A percentile compares a stretch with the other conserved stretches of the same genome.
These are phyloP conservation scores for Acmispon strigosus DNA, from an alignment of 306 rosid genomes.

Conservation along the genomic window DNA sequence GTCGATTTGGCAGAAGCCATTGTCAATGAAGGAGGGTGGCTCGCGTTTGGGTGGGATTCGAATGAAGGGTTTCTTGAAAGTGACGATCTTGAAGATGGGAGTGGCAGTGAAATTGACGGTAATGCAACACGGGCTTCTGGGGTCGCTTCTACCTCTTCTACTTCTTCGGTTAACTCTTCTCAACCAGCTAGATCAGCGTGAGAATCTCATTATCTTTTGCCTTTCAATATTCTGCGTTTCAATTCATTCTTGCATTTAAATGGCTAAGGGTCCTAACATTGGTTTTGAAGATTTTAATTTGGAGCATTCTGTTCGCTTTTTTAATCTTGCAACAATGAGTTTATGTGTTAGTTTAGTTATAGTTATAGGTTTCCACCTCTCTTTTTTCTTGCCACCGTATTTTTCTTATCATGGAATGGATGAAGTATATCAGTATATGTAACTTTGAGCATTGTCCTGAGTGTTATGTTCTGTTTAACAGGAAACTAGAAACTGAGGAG, in stretches of 20 bases:
- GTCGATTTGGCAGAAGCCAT: conserved; percentile 72
- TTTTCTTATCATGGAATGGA: background rate
- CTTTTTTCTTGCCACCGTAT: background rate
- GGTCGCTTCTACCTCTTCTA: conserved; percentile 22
- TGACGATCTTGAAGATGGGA: conserved; percentile 1
- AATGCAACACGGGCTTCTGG: conserved; percentile 21
- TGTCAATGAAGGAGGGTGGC: conserved; percentile 72
- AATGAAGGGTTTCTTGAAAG: conserved; percentile 20
- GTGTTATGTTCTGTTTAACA: conserved; percentile 22
- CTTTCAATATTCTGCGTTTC: background rate
- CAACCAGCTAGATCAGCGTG: conserved; percentile 49
- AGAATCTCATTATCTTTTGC: conserved; percentile 33
- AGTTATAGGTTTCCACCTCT: background rate
- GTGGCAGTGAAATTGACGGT: conserved; percentile 2
- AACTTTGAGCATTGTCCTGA: background rate
- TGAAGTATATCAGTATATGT: background rate
- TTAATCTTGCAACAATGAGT: background rate
- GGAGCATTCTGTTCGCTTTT: background rate
- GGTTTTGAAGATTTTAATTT: background rate
- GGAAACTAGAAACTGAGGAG: conserved; percentile 43
- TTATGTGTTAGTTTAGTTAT: background rate
- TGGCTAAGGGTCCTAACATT: too few relatives aligned
- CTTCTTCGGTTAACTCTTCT: conserved; percentile 16
- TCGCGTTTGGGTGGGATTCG: conserved; percentile 79
- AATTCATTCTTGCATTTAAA: background rate